phyloP scores from a whole-genome alignment of 768 basidiomycete genomes.

The Boletus bicolor region DNA sequence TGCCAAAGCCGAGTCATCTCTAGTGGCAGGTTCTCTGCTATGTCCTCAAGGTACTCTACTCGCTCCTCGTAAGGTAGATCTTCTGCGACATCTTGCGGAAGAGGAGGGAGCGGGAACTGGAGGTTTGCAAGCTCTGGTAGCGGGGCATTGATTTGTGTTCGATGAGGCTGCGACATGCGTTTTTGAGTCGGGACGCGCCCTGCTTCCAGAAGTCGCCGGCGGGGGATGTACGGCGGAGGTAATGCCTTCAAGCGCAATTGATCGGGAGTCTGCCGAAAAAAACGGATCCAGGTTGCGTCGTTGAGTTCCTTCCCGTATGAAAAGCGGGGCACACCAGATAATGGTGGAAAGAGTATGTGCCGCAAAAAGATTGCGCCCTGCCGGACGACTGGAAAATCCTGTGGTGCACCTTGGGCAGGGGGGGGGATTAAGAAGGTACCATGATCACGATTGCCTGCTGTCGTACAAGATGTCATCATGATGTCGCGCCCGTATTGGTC shows the following conservation, averaged over 20 bases:
- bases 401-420: not conserved
- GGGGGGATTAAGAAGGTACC: conserved; percentile 2
- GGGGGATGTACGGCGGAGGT: not conserved
- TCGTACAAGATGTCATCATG: not conserved
- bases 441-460: not conserved
- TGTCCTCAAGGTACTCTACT: not conserved
- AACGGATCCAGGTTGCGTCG: not conserved
- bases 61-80: conserved; percentile 4
- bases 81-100: not conserved
- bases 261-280: not conserved
- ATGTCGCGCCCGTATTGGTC: conserved; percentile 3
- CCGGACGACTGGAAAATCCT: not conserved
- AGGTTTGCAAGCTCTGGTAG: not conserved
- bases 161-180: not conserved
- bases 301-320: not conserved
- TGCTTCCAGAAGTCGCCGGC: not conserved
- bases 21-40: not conserved
- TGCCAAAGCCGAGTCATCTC: not conserved
- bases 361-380: conserved; percentile 3
- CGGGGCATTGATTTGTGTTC: not conserved
- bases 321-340: not conserved
- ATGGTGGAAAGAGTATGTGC: not conserved
- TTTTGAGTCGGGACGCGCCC: conserved; percentile 2
- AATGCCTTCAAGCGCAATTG: not conserved
- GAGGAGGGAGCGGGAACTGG: not conserved